These are phyloP conservation scores for Aspergillus viridinutans DNA, from an alignment of 2,329 filamentous ascomycete genomes.

Conservation along the genomic window DNA sequence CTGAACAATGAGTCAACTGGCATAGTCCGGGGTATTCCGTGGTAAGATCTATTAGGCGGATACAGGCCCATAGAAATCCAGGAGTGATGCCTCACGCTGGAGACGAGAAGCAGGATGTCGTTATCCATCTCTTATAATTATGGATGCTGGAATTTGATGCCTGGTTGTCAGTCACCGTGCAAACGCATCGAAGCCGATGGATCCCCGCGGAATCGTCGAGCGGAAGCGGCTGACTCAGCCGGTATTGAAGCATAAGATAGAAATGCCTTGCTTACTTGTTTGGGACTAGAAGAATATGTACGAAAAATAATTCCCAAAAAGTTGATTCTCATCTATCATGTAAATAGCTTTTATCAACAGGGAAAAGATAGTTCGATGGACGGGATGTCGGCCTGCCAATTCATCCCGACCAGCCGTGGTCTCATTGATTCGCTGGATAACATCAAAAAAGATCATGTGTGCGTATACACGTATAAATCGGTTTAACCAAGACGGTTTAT, in stretches of 20 bases:
- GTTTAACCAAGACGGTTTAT: background rate
- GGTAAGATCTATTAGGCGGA: no score
- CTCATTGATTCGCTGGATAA: conserved; percentile 24
- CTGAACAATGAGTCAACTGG: no score
- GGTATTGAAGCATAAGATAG: background rate
- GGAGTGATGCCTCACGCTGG: background rate
- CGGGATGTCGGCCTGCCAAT: conserved; percentile 15
- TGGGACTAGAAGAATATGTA: no score
- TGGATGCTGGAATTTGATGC: background rate
- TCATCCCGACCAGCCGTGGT: conserved; percentile 22
- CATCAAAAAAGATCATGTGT: conserved; percentile 9
- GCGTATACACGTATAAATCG: background rate
- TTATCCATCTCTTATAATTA: background rate
- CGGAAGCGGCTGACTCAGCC: conserved; percentile 20
- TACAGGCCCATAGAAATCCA: background rate
- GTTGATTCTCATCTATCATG: background rate
- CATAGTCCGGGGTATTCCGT: no score
- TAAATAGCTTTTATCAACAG: background rate
- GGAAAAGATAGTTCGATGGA: conserved; percentile 2
- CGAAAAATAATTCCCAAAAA: no score
- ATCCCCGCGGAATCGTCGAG: conserved; percentile 28
- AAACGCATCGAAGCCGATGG: conserved; percentile 30
- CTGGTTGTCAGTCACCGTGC: background rate
- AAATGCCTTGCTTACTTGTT: no score
- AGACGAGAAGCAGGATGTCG: background rate